Evolutionary conservation across 2,329 filamentous ascomycete genomes (phyloP).

Genomic region (Talaromyces amestolkiae): DNA sequence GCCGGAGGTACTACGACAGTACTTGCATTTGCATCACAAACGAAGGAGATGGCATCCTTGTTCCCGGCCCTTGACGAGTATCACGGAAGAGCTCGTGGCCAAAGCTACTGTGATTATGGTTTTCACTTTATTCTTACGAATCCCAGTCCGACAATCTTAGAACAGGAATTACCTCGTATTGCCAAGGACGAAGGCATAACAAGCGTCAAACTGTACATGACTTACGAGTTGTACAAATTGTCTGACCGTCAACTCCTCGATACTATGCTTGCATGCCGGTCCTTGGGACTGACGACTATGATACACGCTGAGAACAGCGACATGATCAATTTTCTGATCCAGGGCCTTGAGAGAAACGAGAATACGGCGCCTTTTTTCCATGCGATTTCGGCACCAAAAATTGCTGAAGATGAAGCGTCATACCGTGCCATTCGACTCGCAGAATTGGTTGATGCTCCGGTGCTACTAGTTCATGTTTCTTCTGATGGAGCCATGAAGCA

Average conservation of each 20-base stretch:
- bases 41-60: neutral
- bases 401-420: conserved; percentile 47
- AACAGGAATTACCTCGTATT: conserved; percentile 39
- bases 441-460: conserved; percentile 51
- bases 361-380: conserved; percentile 43
- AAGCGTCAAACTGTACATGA: conserved; percentile 49
- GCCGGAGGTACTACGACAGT: conserved; percentile 58
- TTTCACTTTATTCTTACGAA: conserved; percentile 47
- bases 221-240: conserved; percentile 44
- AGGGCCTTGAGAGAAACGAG: conserved; percentile 36
- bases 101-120: conserved; percentile 57
- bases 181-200: conserved; percentile 41
- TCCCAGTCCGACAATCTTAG: conserved; percentile 31
- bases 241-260: conserved; percentile 43
- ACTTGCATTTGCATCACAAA: neutral
- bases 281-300: conserved; percentile 41
- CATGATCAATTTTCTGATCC: conserved; percentile 41
- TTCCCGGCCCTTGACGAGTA: neutral
- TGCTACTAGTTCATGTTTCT: conserved; percentile 55
- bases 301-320: conserved; percentile 46
- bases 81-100: conserved; percentile 42
- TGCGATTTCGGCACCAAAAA: conserved; percentile 40
- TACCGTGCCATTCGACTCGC: conserved; percentile 53
- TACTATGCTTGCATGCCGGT: conserved; percentile 41
- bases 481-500: conserved; percentile 49